Evolutionary conservation across 2,329 filamentous ascomycete genomes (phyloP).

Genomic region (Paracorniculantispora psalliotae): DNA sequence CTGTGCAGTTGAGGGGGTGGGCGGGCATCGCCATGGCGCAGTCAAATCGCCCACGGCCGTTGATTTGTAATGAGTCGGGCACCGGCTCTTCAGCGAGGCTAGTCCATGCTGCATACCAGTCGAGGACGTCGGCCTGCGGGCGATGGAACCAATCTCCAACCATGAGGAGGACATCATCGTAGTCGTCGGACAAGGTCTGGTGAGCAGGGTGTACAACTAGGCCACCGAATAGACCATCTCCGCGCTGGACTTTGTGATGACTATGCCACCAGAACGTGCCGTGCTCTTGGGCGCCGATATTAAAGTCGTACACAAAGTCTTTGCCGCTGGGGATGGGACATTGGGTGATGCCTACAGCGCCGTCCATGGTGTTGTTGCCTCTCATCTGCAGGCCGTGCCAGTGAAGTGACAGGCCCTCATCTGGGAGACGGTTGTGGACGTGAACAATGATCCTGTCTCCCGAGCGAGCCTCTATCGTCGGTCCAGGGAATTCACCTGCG

Average conservation of each 20-base stretch:
- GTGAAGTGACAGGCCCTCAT: conserved; percentile 40
- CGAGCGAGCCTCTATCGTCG: conserved; percentile 49
- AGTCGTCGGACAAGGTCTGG: neutral
- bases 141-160: conserved; percentile 38
- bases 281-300: conserved; percentile 49
- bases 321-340: conserved; percentile 35
- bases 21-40: conserved; percentile 26
- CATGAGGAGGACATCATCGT: conserved; percentile 50
- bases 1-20: conserved; percentile 20
- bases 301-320: conserved; percentile 40
- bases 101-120: conserved; percentile 26
- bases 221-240: conserved; percentile 53
- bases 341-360: conserved; percentile 39
- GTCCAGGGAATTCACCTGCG: conserved; percentile 25
- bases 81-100: conserved; percentile 38
- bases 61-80: conserved; percentile 30
- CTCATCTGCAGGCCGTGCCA: conserved; percentile 46
- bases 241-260: conserved; percentile 44
- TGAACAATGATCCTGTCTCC: conserved; percentile 52
- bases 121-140: conserved; percentile 28
- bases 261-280: conserved; percentile 57
- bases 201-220: conserved; percentile 51
- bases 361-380: conserved; percentile 41
- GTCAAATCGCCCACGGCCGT: conserved; percentile 28
- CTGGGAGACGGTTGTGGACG: conserved; percentile 59